Conservation (phyloP, 192 early-diverging fungal species). For the Jimgerdemannia lactiflua region DNA sequence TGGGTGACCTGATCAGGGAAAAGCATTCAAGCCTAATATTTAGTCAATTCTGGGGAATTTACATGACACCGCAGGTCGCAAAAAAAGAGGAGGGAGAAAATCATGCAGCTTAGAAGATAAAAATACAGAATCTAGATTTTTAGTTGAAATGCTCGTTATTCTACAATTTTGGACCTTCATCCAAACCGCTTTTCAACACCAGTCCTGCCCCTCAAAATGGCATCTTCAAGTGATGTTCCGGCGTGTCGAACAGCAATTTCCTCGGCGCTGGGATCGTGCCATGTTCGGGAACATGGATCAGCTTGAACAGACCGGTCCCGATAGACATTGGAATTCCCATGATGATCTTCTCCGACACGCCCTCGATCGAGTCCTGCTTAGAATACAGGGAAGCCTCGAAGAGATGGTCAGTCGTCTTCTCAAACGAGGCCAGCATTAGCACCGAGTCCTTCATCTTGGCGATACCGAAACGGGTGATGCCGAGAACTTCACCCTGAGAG, state of each 20-base stretch:
- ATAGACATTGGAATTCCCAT: conserved; percentile 99
- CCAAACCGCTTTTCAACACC: background rate
- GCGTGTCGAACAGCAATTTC: conserved; percentile 63
- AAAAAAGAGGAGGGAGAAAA: too few relatives aligned
- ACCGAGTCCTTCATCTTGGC: conserved; percentile 99
- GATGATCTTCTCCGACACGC: conserved; percentile 99
- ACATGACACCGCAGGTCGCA: too few relatives aligned
- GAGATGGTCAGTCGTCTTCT: conserved; percentile 99
- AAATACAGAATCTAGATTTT: background rate
- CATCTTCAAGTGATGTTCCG: conserved; percentile 29
- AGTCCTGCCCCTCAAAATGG: background rate
- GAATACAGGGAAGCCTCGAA: conserved; percentile 97
- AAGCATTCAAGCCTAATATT: too few relatives aligned
- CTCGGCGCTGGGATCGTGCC: conserved; percentile 53
- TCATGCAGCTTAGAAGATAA: too few relatives aligned
- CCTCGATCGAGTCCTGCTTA: conserved; percentile 90
- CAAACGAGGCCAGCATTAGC: conserved; percentile 99
- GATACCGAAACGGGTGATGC: conserved; percentile 98
- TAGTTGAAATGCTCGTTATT: background rate
- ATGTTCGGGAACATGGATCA: conserved; percentile 68
- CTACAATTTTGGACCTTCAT: background rate
- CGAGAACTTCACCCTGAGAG: conserved; percentile 88
- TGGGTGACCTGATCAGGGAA: too few relatives aligned
- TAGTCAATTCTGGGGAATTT: too few relatives aligned
- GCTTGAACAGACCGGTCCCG: conserved; percentile 95